Evolutionary conservation across 2,329 filamentous ascomycete species (phyloP).

Genomic region (Aspergillus pseudonomiae): DNA sequence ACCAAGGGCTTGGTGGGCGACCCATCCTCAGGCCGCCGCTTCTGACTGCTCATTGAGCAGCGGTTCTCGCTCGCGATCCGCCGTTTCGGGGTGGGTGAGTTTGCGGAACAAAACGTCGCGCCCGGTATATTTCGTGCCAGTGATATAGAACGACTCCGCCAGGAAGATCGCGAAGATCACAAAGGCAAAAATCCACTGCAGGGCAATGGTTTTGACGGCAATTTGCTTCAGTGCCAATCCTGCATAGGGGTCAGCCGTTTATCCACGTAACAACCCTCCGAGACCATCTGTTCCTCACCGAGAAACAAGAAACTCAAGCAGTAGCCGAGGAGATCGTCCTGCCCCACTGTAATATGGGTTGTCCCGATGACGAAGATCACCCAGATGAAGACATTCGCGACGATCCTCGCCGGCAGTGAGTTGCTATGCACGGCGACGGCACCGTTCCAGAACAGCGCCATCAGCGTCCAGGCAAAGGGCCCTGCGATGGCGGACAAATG

Average conservation of each 20-base stretch:
- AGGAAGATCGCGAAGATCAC: constrained; percentile 77
- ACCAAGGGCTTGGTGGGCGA: neutral
- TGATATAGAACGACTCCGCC: constrained; percentile 60
- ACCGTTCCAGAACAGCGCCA: constrained; percentile 86
- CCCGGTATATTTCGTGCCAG: constrained; percentile 36
- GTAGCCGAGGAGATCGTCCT: constrained; percentile 79
- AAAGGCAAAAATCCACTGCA: constrained; percentile 94
- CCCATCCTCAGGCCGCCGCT: neutral
- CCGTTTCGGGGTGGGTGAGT: constrained; percentile 39
- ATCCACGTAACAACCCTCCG: neutral
- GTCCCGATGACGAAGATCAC: constrained; percentile 73
- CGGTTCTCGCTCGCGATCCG: constrained; percentile 58
- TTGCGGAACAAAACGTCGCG: constrained; percentile 41
- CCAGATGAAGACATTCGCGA: constrained; percentile 90
- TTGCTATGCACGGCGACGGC: constrained; percentile 76
- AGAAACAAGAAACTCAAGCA: constrained; percentile 73
- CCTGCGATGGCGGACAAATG: constrained; percentile 75
- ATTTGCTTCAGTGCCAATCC: constrained; percentile 78
- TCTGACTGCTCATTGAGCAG: constrained; percentile 48
- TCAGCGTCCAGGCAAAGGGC: constrained; percentile 83
- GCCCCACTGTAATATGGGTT: constrained; percentile 74
- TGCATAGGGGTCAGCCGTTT: constrained; percentile 26
- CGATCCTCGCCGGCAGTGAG: constrained; percentile 70
- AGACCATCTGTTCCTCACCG: constrained; percentile 52
- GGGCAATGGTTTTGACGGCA: constrained; percentile 69